Evolutionary conservation across 2,329 filamentous ascomycete species (phyloP).

Genomic region (Alternaria arbusti): DNA sequence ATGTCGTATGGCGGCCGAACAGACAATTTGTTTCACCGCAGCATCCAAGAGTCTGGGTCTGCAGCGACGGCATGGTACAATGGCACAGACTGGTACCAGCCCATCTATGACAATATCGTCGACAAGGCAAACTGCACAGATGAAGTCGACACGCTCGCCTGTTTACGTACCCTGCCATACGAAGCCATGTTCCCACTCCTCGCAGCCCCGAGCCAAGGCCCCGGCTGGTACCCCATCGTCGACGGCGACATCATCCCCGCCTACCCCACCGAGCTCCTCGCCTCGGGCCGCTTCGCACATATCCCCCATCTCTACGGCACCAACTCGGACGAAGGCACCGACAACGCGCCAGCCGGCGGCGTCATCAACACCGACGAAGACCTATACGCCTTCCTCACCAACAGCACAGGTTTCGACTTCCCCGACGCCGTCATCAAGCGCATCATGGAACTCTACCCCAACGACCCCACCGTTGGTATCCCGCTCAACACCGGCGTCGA

Average conservation of each 20-base stretch:
- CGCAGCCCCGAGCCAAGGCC: constrained; percentile 49
- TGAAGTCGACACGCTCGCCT: constrained; percentile 48
- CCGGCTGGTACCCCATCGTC: constrained; percentile 54
- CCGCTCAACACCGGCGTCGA: constrained; percentile 42
- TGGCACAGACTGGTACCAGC: constrained; percentile 58
- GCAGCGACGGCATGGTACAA: constrained; percentile 50
- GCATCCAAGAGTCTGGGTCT: constrained; percentile 47
- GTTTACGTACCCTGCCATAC: constrained; percentile 67
- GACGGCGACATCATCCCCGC: constrained; percentile 65
- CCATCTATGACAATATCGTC: constrained; percentile 46
- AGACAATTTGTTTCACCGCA: constrained; percentile 46
- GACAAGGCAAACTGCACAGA: constrained; percentile 64
- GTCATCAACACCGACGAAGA: constrained; percentile 63
- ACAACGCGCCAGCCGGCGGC: constrained; percentile 61
- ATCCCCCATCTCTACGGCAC: constrained; percentile 69
- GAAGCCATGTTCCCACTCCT: constrained; percentile 63
- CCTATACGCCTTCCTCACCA: constrained; percentile 46
- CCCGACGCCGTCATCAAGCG: constrained; percentile 38
- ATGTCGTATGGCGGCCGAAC: constrained; percentile 44
- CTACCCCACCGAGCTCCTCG: constrained; percentile 62
- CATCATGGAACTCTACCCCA: constrained; percentile 44
- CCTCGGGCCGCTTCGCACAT: constrained; percentile 65
- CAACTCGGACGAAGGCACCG: constrained; percentile 71
- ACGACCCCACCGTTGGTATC: constrained; percentile 41
- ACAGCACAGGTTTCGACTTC: constrained; percentile 42